These are phyloP conservation scores for Phlegmacium glaucopus DNA, from an alignment of 768 basidiomycete genomes.

Conservation along the genomic window DNA sequence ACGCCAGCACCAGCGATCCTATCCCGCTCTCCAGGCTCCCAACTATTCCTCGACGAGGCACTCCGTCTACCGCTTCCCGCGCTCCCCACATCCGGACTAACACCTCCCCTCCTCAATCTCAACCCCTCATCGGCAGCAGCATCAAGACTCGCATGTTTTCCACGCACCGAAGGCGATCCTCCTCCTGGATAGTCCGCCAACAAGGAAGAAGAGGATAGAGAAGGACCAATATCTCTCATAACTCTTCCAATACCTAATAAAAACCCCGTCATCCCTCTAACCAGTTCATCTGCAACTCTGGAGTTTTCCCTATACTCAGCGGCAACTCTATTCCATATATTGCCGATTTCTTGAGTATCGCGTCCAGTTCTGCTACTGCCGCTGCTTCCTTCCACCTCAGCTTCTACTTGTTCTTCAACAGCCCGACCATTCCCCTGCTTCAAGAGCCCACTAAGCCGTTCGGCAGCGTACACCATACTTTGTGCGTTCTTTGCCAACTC, in stretches of 20 bases:
- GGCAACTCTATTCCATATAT: constrained; percentile 68
- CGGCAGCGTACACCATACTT: constrained; percentile 60
- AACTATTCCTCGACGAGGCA: constrained; percentile 56
- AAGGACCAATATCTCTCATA: constrained; percentile 49
- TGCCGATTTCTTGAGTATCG: constrained; percentile 36
- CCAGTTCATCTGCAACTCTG: constrained; percentile 74
- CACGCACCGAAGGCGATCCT: constrained; percentile 37
- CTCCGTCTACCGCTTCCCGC: constrained; percentile 42
- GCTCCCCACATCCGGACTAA: constrained; percentile 8
- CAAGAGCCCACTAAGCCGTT: constrained; percentile 61
- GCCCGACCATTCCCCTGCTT: constrained; percentile 53
- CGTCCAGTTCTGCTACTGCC: background rate
- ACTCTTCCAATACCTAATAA: constrained; percentile 72
- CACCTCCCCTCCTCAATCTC: constrained; percentile 3
- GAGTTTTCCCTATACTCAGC: constrained; percentile 71
- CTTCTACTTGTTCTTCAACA: constrained; percentile 70
- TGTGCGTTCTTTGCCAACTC: constrained; percentile 64
- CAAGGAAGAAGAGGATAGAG: background rate
- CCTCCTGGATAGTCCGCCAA: constrained; percentile 12
- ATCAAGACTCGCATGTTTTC: constrained; percentile 51
- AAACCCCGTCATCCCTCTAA: constrained; percentile 72
- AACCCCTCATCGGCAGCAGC: constrained; percentile 38
- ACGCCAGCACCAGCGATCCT: constrained; percentile 22
- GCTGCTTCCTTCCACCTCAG: constrained; percentile 55
- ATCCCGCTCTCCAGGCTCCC: constrained; percentile 28